These are phyloP conservation scores for Dendrobium catenatum DNA, from an alignment of 106 monocot species.

Conservation along the genomic window DNA sequence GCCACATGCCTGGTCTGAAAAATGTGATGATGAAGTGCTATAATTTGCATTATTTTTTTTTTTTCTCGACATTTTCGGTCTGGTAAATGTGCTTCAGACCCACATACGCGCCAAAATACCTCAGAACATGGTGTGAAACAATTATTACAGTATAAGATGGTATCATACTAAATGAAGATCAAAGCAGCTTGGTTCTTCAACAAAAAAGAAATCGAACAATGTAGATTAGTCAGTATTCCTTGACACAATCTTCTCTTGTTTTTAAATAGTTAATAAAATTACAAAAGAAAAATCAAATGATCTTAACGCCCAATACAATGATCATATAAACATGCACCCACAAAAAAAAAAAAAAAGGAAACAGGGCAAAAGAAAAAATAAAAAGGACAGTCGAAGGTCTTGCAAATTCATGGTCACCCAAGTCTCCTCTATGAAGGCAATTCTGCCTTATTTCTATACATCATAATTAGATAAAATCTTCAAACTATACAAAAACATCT, in stretches of 20 bases:
- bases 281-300: background rate
- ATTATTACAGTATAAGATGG: no score
- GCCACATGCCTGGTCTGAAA: no score
- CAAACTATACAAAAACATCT: constrained; percentile 2
- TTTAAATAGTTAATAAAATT: background rate
- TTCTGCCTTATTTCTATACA: constrained; percentile 2
- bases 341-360: no score
- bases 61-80: no score
- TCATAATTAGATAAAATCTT: background rate
- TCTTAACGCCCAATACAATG: background rate
- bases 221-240: background rate
- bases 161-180: background rate
- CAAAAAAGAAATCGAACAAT: background rate
- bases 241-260: background rate
- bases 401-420: background rate
- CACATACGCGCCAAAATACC: no score
- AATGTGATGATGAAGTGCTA: no score
- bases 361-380: no score
- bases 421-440: background rate
- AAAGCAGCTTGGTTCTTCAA: background rate
- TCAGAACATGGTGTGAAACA: no score
- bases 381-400: background rate
- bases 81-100: no score
- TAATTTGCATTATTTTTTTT: no score
- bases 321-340: no score